These are phyloP conservation scores for Trypanosoma theileri DNA, from an alignment of 208 protist genomes.

Conservation along the genomic window DNA sequence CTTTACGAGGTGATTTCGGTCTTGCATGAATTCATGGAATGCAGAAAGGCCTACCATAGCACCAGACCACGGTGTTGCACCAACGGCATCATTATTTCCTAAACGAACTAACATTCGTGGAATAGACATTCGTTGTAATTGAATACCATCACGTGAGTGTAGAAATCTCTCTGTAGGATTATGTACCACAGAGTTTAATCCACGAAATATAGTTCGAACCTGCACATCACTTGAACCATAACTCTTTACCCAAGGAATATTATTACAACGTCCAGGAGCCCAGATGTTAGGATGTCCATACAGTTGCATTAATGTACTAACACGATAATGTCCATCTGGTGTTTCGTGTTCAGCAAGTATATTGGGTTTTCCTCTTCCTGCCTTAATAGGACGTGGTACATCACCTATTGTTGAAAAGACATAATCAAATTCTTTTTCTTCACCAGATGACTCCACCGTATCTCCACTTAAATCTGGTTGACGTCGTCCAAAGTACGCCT, in stretches of 20 bases:
- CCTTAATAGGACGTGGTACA: slow-evolving; percentile 59
- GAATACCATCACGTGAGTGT: slow-evolving; percentile 55
- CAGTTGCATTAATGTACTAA: slow-evolving; percentile 84
- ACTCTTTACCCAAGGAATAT: slow-evolving; percentile 58
- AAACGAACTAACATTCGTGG: slow-evolving; percentile 75
- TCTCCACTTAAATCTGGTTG: slow-evolving; percentile 34
- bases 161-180: slow-evolving; percentile 69
- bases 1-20: slow-evolving; percentile 73
- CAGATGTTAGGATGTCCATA: slow-evolving; percentile 78
- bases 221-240: slow-evolving; percentile 82
- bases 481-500: slow-evolving; percentile 67
- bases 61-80: slow-evolving; percentile 80
- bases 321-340: slow-evolving; percentile 77
- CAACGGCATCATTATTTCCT: slow-evolving; percentile 68
- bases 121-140: slow-evolving; percentile 54
- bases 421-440: slow-evolving; percentile 71
- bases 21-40: slow-evolving; percentile 80
- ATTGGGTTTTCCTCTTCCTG: slow-evolving; percentile 38
- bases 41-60: slow-evolving; percentile 63
- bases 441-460: slow-evolving; percentile 31
- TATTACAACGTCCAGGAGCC: slow-evolving; percentile 71
- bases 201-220: slow-evolving; percentile 71
- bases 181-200: slow-evolving; percentile 65
- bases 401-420: slow-evolving; percentile 78
- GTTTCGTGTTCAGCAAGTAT: slow-evolving; percentile 69